phyloP scores from a whole-genome alignment of 257 asterid species.

The Plectranthus barbatus region DNA sequence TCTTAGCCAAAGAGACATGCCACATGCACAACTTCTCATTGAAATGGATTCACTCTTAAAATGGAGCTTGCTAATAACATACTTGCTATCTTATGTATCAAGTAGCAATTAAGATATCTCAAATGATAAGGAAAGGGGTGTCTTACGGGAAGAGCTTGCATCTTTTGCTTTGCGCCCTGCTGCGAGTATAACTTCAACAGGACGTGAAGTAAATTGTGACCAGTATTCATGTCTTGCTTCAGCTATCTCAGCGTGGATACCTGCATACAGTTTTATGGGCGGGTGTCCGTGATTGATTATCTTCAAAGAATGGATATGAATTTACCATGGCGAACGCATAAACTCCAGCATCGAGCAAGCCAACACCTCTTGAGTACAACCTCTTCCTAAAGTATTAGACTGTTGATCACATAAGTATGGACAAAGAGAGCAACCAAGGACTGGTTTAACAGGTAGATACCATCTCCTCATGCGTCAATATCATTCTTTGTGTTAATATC shows the following conservation, averaged over 20 bases:
- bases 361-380: conserved; percentile 88
- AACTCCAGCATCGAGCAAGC: conserved; percentile 88
- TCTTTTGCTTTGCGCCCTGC: conserved; percentile 69
- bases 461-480: conserved; percentile 72
- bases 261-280: conserved; percentile 29
- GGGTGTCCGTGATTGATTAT: no score
- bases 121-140: not conserved
- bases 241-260: conserved; percentile 75
- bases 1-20: no score
- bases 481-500: conserved; percentile 58
- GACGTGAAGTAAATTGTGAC: conserved; percentile 63
- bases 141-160: conserved; percentile 39
- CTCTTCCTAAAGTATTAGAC: conserved; percentile 67
- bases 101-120: not conserved
- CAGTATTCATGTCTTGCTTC: conserved; percentile 67
- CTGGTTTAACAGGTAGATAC: conserved; percentile 33
- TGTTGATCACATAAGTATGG: conserved; percentile 35
- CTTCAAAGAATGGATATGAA: not conserved
- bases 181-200: conserved; percentile 64
- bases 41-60: no score
- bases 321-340: conserved; percentile 63
- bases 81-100: no score
- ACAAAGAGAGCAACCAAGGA: conserved; percentile 4
- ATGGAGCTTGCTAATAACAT: no score
- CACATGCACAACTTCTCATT: not conserved